These are phyloP conservation scores for Pisolithus thermaeus DNA, from an alignment of 1,284 basidiomycete genomes.

Conservation along the genomic window DNA sequence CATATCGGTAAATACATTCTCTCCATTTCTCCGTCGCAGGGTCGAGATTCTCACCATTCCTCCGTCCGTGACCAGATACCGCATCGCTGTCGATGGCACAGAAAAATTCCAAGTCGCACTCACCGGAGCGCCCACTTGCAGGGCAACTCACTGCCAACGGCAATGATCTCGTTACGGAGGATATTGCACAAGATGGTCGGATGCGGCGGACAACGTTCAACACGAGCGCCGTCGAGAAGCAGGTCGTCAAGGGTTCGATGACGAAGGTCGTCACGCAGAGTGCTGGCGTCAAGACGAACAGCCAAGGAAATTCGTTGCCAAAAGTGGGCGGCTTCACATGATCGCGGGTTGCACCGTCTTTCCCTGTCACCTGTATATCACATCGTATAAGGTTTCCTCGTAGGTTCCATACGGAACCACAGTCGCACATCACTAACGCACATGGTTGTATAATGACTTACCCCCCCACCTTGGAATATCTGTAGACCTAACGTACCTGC, in stretches of 20 bases:
- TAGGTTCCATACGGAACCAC: neutral
- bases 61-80: constrained; percentile 18
- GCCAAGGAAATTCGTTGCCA: constrained; percentile 7
- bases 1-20: constrained; percentile 39
- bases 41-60: neutral
- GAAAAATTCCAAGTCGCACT: constrained; percentile 19
- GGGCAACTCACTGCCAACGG: constrained; percentile 24
- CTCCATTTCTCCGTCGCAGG: constrained; percentile 5
- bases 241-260: constrained; percentile 51
- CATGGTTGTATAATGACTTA: neutral
- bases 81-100: constrained; percentile 18
- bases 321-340: constrained; percentile 9
- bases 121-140: constrained; percentile 24
- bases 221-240: constrained; percentile 41
- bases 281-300: constrained; percentile 9
- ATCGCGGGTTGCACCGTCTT: neutral
- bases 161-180: constrained; percentile 32
- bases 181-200: constrained; percentile 35
- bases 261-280: constrained; percentile 40
- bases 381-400: neutral
- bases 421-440: neutral
- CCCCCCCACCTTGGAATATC: neutral
- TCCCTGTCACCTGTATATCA: neutral
- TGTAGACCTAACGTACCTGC: neutral
- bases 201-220: constrained; percentile 36